Evolutionary conservation across 2,329 filamentous ascomycete species (phyloP), one percentile per base, ranked within the genome.

Genomic region (Botrytis elliptica): DNA sequence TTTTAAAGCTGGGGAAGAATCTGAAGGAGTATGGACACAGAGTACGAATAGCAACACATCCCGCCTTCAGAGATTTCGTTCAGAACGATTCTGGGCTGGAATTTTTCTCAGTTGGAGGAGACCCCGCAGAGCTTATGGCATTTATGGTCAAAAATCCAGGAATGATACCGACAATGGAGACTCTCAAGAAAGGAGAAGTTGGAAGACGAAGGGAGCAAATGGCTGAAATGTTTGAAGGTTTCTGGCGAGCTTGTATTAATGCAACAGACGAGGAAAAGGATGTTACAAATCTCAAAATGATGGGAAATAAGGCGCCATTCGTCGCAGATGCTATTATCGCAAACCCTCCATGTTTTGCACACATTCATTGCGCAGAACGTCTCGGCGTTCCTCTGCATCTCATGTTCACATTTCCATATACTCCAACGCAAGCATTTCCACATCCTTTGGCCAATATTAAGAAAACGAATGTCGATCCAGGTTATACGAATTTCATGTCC

Each of bases 391-490:
- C 93, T 0, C 82, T 95, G 3, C 92, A 95, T 80, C 84, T 97
- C 75, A 96, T 97, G 91, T 97, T 97, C 81, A 97, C 94, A 74
- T 92, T 95, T 73, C 93, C 93, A 0, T 95, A 93, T 79, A 92
- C 90, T 0, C 92, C 92, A 0, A 95, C 93, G 0, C 87, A 90
- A 72, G 86, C 89, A 0, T 95, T 95, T 76, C 80, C 80, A 0
- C 93, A 95, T 80, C 93, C 93, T 0, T 81, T 95, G 68, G 92
- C 92, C 16, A 93, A 90, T 79, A 91, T 95, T 81, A 92, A 91
- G 79, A 87, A 87, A 75, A 89, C 87, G 25, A 93, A 93, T 76
- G 88, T 93, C 14, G 91, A 94, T 77, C 85, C 88, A 1, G 89
- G 88, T 33, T 93, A 93, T 79, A 89, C 91, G 20, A 96, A 95